phyloP scores from a whole-genome alignment of 164 flowering plant species.

The Piper longum region DNA sequence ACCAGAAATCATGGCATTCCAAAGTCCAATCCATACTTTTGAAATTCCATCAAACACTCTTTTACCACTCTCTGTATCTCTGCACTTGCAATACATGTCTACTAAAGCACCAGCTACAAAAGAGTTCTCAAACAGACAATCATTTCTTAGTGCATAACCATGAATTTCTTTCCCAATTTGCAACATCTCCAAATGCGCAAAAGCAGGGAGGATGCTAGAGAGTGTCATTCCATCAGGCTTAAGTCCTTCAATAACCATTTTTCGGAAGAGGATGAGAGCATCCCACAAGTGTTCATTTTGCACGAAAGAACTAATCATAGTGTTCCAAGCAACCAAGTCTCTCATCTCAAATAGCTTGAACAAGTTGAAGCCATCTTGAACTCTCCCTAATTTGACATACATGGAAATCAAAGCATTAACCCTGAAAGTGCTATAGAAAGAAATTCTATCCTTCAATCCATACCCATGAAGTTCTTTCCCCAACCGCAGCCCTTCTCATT shows the following conservation, averaged over 20 bases:
- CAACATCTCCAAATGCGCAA: constrained; percentile 53
- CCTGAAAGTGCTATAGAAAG: constrained; percentile 28
- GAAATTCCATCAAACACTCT: constrained; percentile 35
- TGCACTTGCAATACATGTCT: constrained; percentile 79
- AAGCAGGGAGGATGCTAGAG: constrained; percentile 68
- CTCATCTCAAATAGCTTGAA: constrained; percentile 35
- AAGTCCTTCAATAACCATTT: constrained; percentile 35
- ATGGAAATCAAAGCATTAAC: constrained; percentile 61
- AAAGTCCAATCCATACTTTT: constrained; percentile 32
- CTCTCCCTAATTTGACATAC: constrained; percentile 55
- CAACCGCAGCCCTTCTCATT: constrained; percentile 29
- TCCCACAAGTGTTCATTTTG: constrained; percentile 46
- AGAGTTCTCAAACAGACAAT: constrained; percentile 31
- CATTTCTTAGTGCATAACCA: constrained; percentile 45
- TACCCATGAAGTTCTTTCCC: constrained; percentile 62
- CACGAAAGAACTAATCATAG: constrained; percentile 42
- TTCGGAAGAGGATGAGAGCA: constrained; percentile 30
- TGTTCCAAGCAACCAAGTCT: constrained; percentile 74
- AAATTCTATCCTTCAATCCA: constrained; percentile 26
- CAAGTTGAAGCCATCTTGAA: constrained; percentile 27
- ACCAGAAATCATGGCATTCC: constrained; percentile 85
- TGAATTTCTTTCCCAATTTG: constrained; percentile 55
- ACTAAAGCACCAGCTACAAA: constrained; percentile 65
- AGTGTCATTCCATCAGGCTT: constrained; percentile 61
- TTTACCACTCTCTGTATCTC: constrained; percentile 32